Conservation (phyloP, 495 filamentous ascomycete genomes). For the Acidomyces sp. region DNA sequence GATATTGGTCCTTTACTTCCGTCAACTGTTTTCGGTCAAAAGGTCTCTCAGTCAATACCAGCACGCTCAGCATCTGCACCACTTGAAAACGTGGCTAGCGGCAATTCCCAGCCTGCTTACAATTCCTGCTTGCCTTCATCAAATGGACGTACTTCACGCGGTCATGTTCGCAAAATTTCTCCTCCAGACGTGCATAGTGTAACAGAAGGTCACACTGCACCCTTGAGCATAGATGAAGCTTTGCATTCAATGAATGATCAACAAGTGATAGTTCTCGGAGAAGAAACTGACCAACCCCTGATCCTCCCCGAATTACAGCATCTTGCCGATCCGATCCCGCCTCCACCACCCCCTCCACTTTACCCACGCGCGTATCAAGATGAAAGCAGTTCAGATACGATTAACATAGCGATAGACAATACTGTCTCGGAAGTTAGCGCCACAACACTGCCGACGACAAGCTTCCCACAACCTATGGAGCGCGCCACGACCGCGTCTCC, state of each 20-base stretch:
- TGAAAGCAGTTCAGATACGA: conserved; percentile 22
- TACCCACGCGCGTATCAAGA: conserved; percentile 33
- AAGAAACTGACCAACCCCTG: conserved; percentile 29
- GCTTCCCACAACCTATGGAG: conserved; percentile 14
- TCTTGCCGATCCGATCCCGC: conserved; percentile 51
- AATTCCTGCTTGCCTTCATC: conserved; percentile 12
- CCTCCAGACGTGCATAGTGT: conserved; percentile 24
- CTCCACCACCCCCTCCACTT: conserved; percentile 54
- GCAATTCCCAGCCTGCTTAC: conserved; percentile 18
- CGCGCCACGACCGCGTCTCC: conserved; percentile 20
- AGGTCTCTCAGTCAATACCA: conserved; percentile 9
- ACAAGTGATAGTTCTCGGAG: conserved; percentile 25
- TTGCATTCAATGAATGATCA: conserved; percentile 27
- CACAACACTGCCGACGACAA: conserved; percentile 6
- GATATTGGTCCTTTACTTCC: conserved; percentile 23
- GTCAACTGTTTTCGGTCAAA: conserved; percentile 24
- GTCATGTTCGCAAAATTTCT: conserved; percentile 21
- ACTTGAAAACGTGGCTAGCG: conserved; percentile 21
- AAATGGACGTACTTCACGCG: conserved; percentile 7
- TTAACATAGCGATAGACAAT: conserved; percentile 32
- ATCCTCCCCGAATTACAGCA: conserved; percentile 80
- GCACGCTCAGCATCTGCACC: conserved; percentile 28
- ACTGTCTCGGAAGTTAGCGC: conserved; percentile 1
- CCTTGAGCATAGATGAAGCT: conserved; percentile 51
- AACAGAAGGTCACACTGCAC: conserved; percentile 18